phyloP scores from a whole-genome alignment of 768 basidiomycete genomes.

The Hygrophorus pudorinus region DNA sequence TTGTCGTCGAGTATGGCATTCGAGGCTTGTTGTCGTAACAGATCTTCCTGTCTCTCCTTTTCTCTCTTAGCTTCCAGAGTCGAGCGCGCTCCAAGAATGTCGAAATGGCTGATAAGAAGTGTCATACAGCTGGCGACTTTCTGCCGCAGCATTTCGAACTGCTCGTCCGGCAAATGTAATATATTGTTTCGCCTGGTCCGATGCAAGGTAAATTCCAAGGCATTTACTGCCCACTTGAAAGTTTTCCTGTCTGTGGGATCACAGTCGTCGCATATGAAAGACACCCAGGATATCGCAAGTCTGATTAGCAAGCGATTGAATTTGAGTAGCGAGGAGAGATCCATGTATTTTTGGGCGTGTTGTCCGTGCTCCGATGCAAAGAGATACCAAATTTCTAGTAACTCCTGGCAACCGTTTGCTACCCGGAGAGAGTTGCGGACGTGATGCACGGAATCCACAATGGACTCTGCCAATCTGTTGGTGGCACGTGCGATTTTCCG shows the following conservation, averaged over 20 bases:
- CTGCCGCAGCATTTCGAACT: conserved; percentile 83
- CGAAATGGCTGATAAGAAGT: conserved; percentile 93
- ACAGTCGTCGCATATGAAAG: conserved; percentile 97
- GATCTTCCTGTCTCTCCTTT: conserved; percentile 72
- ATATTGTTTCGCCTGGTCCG: conserved; percentile 80
- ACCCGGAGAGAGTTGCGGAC: conserved; percentile 61
- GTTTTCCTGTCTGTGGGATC: conserved; percentile 92
- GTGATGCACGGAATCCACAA: conserved; percentile 84
- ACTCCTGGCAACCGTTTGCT: conserved; percentile 64
- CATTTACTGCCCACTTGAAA: conserved; percentile 97
- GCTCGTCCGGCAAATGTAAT: conserved; percentile 74
- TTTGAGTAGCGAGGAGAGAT: conserved; percentile 52
- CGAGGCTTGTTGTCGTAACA: conserved; percentile 41
- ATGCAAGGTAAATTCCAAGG: conserved; percentile 84
- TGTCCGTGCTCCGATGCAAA: conserved; percentile 97
- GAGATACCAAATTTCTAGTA: conserved; percentile 87
- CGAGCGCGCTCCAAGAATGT: conserved; percentile 91
- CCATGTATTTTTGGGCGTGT: conserved; percentile 84
- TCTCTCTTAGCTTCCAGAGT: conserved; percentile 82
- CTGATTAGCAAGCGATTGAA: conserved; percentile 81
- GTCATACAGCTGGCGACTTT: conserved; percentile 96
- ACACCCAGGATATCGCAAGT: conserved; percentile 94
- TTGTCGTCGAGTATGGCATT: conserved; percentile 35
- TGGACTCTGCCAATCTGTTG: conserved; percentile 83
- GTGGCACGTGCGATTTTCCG: conserved; percentile 86